Percentiles rank a stretch among this genome's conserved stretches.
Evolutionary conservation across 441 rosid species (phyloP).

Genomic region (Lagerstroemia fauriei): DNA sequence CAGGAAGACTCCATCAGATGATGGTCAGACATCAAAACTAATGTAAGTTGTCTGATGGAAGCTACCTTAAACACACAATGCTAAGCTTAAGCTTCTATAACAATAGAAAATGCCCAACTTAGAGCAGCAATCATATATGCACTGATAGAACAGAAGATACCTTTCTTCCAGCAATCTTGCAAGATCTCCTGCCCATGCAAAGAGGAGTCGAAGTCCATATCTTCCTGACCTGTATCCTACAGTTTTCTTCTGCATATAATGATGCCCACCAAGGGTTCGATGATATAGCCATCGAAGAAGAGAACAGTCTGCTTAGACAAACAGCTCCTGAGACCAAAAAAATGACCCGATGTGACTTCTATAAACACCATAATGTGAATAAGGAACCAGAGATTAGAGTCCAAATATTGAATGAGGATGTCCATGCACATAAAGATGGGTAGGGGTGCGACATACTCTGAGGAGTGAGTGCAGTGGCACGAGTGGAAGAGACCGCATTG

Average conservation of each 20-base stretch:
- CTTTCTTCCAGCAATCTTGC: constrained; percentile 89
- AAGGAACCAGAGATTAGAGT: background rate
- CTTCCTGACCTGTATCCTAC: constrained; percentile 42
- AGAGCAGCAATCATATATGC: background rate
- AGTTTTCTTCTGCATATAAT: constrained; percentile 27
- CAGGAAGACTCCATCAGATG: background rate
- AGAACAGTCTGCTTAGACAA: constrained; percentile 35
- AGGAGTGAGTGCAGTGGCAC: constrained; percentile 31
- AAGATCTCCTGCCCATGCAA: constrained; percentile 85
- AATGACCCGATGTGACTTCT: background rate
- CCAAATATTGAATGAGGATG: background rate
- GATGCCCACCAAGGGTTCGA: constrained; percentile 34
- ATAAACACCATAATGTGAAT: background rate
- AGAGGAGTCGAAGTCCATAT: constrained; percentile 65
- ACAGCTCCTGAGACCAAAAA: constrained; percentile 29
- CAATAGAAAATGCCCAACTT: background rate
- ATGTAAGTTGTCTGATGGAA: background rate
- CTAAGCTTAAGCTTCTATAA: background rate
- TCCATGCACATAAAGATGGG: background rate
- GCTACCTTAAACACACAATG: background rate
- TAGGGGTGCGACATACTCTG: background rate
- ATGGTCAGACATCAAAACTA: background rate
- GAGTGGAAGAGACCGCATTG: constrained; percentile 41
- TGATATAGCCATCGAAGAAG: constrained; percentile 42
- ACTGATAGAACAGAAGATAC: constrained; percentile 32